These are phyloP conservation scores for Colletotrichum aenigma DNA, from an alignment of 2,329 filamentous ascomycete species.

Conservation along the genomic window DNA sequence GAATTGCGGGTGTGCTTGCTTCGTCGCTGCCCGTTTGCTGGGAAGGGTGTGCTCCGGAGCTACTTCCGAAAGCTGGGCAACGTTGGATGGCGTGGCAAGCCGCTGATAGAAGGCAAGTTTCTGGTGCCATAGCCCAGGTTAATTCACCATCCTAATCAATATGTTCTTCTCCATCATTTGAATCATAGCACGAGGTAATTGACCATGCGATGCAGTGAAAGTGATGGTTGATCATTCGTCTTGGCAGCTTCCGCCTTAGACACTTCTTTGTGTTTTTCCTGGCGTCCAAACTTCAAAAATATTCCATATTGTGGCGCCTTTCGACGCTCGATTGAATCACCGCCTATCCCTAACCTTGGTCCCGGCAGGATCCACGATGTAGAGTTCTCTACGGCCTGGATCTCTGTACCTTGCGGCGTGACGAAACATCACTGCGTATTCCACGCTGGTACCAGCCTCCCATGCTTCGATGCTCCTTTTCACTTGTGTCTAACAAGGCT, in stretches of 20 bases:
- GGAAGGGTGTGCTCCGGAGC: neutral
- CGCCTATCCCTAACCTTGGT: too few species aligned
- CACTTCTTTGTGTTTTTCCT: neutral
- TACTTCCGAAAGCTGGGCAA: neutral
- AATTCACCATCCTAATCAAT: neutral
- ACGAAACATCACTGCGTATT: too few species aligned
- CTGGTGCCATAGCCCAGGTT: neutral
- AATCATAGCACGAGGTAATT: neutral
- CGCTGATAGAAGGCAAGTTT: neutral
- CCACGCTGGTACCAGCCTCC: too few species aligned
- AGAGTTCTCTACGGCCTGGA: too few species aligned
- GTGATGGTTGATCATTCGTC: neutral
- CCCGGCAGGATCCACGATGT: too few species aligned
- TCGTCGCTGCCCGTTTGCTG: neutral
- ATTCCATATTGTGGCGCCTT: too few species aligned
- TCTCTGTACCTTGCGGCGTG: too few species aligned
- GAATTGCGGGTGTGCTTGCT: neutral
- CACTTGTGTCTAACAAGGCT: too few species aligned
- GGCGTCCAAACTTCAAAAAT: too few species aligned
- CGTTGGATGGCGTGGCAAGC: neutral
- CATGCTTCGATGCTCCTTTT: too few species aligned
- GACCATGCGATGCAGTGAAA: neutral
- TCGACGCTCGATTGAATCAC: too few species aligned
- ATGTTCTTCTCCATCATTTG: neutral
- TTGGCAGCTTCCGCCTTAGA: neutral